Conservation (phyloP, 2,329 filamentous ascomycete species). For the Diaporthe aspalathi region DNA sequence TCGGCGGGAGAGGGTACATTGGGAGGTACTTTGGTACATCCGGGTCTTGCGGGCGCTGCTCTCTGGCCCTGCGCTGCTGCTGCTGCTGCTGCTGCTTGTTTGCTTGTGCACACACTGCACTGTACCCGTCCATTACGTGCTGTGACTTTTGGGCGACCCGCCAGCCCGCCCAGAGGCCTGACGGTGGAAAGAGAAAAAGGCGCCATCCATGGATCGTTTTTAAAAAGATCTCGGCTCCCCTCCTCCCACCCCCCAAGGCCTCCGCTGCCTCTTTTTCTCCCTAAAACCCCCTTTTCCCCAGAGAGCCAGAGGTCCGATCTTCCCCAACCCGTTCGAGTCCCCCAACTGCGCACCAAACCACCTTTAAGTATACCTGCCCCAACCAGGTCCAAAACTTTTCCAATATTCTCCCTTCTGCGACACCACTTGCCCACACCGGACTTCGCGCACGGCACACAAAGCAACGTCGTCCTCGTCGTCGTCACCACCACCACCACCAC, state of each 20-base stretch:
- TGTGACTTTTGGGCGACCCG: slow-evolving; percentile 35
- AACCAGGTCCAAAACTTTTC: not conserved
- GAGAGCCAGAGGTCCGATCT: slow-evolving; percentile 30
- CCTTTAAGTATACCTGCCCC: slow-evolving; percentile 20
- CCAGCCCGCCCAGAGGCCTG: slow-evolving; percentile 8
- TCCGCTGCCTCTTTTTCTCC: slow-evolving; percentile 42
- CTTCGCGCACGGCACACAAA: not conserved
- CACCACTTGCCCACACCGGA: too few relatives aligned
- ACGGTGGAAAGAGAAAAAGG: slow-evolving; percentile 34
- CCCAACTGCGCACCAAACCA: slow-evolving; percentile 15
- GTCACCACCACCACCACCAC: slow-evolving; percentile 5
- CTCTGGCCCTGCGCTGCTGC: not conserved
- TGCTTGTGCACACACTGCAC: slow-evolving; percentile 19
- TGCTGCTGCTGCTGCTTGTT: too few relatives aligned
- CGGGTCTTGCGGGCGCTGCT: slow-evolving; percentile 16
- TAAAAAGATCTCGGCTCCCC: slow-evolving; percentile 47
- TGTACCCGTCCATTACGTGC: slow-evolving; percentile 39
- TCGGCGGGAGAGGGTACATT: not conserved
- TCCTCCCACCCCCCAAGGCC: slow-evolving; percentile 46
- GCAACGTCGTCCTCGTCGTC: slow-evolving; percentile 6
- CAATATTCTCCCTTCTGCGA: not conserved
- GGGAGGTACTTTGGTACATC: slow-evolving; percentile 21
- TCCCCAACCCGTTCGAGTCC: slow-evolving; percentile 38
- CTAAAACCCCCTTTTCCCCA: slow-evolving; percentile 46
- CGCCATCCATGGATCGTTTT: slow-evolving; percentile 36